A percentile compares a stretch with the other conserved stretches of the same genome.
Conservation (phyloP, 192 early-diverging fungal genomes). For the Mortierella hygrophila region DNA sequence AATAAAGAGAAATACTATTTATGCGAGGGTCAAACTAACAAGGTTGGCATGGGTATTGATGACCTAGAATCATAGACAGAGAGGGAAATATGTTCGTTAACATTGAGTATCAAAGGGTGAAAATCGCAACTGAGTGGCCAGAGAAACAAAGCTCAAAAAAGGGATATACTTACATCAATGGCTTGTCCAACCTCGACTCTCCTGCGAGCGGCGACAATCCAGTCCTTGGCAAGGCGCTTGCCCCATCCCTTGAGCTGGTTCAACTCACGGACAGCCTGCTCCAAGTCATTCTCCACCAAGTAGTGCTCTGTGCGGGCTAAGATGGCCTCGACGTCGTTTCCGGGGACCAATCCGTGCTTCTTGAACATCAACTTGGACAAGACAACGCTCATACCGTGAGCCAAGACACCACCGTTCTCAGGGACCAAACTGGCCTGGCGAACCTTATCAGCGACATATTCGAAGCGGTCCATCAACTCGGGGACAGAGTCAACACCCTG, state of each 20-base stretch:
- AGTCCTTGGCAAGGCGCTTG: constrained; percentile 86
- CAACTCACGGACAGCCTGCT: constrained; percentile 88
- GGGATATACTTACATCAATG: constrained; percentile 71
- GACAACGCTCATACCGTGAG: constrained; percentile 79
- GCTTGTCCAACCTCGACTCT: constrained; percentile 93
- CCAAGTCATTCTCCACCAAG: constrained; percentile 83
- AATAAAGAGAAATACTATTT: constrained; percentile 15
- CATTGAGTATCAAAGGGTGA: not conserved
- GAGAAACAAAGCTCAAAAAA: not conserved
- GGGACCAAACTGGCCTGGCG: constrained; percentile 87
- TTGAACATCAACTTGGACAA: constrained; percentile 85
- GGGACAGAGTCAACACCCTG: constrained; percentile 74
- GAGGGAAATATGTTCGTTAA: not conserved
- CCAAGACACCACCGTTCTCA: constrained; percentile 86
- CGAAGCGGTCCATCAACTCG: constrained; percentile 79
- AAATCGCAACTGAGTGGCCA: no score
- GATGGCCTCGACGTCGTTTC: constrained; percentile 88
- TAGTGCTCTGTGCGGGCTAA: constrained; percentile 83
- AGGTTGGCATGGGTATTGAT: constrained; percentile 61
- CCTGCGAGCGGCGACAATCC: constrained; percentile 83
- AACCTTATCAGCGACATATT: constrained; percentile 74
- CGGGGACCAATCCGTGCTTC: constrained; percentile 88
- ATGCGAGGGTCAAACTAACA: constrained; percentile 59
- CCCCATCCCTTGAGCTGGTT: constrained; percentile 96
- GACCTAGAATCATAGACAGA: constrained; percentile 34